These are phyloP conservation scores for Kwoniella dendrophila DNA, from an alignment of 768 basidiomycete genomes.

Conservation along the genomic window DNA sequence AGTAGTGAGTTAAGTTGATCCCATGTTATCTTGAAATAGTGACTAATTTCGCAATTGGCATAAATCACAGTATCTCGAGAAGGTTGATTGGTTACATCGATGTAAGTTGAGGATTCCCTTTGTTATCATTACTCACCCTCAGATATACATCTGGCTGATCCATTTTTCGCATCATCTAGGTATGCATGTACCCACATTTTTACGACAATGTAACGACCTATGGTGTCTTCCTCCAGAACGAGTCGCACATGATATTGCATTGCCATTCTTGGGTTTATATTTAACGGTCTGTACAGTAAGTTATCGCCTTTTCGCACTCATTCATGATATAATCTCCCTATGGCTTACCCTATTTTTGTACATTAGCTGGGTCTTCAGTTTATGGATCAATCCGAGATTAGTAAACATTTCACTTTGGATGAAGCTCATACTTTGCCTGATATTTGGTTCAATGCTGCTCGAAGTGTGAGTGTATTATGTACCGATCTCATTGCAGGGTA, in stretches of 20 bases:
- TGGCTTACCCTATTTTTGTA: neutral
- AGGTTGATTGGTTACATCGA: slow-evolving; percentile 55
- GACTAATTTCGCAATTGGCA: too few species aligned
- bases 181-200: slow-evolving; percentile 54
- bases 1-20: slow-evolving; percentile 34
- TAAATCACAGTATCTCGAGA: slow-evolving; percentile 52
- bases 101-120: slow-evolving; percentile 40
- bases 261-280: slow-evolving; percentile 54
- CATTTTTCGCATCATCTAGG: slow-evolving; percentile 25
- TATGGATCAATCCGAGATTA: slow-evolving; percentile 50
- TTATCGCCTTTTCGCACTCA: neutral
- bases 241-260: slow-evolving; percentile 48
- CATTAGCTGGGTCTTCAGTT: slow-evolving; percentile 54
- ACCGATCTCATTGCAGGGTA: neutral
- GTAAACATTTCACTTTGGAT: slow-evolving; percentile 49
- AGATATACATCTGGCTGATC: neutral
- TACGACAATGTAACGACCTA: slow-evolving; percentile 55
- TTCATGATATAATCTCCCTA: neutral
- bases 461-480: slow-evolving; percentile 32
- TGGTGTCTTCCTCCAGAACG: slow-evolving; percentile 51
- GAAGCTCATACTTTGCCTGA: slow-evolving; percentile 50
- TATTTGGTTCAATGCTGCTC: slow-evolving; percentile 47
- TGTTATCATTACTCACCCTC: neutral
- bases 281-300: slow-evolving; percentile 52
- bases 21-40: too few species aligned